phyloP scores from a whole-genome alignment of 1,284 basidiomycete species.

The Tylopilus sp. region DNA sequence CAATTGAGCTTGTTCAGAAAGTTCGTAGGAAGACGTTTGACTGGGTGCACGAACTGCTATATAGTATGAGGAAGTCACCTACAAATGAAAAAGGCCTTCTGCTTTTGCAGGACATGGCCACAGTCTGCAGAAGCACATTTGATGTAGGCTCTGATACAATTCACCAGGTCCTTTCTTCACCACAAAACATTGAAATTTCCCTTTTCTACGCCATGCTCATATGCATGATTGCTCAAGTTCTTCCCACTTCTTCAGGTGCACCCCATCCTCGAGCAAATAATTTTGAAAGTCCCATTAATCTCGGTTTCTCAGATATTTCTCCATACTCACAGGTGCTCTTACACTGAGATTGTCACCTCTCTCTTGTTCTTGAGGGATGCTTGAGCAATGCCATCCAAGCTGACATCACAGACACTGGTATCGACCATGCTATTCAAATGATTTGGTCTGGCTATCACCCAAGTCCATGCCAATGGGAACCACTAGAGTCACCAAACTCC shows the following conservation, averaged over 20 bases:
- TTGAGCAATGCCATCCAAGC: background rate
- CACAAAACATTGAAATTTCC: background rate
- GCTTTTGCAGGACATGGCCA: background rate
- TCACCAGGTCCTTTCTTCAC: background rate
- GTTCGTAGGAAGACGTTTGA: background rate
- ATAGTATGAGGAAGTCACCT: background rate
- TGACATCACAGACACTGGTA: background rate
- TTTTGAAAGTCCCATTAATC: background rate
- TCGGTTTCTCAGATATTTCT: background rate
- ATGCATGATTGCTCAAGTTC: background rate
- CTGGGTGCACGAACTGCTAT: background rate
- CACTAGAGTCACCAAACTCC: background rate
- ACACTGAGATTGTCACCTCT: background rate
- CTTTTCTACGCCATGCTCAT: background rate
- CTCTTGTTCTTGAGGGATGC: background rate
- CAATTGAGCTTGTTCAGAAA: background rate
- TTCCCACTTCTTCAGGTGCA: background rate
- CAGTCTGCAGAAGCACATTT: background rate
- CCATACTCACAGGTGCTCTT: background rate
- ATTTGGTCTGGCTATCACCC: background rate
- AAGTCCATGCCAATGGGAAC: background rate
- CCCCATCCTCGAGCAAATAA: background rate
- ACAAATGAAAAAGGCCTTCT: background rate
- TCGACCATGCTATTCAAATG: background rate
- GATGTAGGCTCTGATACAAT: background rate